A percentile compares a stretch with the other conserved stretches of the same genome.
phyloP scores from a whole-genome alignment of 306 rosid genomes.

The Comarum palustre region DNA sequence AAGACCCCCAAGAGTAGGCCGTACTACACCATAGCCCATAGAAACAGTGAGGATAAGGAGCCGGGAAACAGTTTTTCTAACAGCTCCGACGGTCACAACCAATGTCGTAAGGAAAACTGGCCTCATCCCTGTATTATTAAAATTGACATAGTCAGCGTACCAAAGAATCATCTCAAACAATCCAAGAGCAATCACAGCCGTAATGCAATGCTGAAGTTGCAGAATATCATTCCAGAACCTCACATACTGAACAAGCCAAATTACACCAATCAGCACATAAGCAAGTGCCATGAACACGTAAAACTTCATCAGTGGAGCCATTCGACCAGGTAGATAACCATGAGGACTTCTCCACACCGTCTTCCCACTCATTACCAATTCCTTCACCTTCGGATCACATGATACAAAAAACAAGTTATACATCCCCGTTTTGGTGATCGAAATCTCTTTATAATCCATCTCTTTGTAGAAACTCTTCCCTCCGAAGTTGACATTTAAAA shows the following conservation, averaged over 20 bases:
- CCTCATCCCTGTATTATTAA: constrained; percentile 70
- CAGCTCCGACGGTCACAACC: constrained; percentile 86
- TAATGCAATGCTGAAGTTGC: constrained; percentile 91
- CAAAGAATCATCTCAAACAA: constrained; percentile 93
- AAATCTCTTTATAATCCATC: constrained; percentile 41
- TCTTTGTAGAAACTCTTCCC: constrained; percentile 34
- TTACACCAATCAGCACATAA: constrained; percentile 53
- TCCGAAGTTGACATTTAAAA: constrained; percentile 50
- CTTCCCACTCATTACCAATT: constrained; percentile 72
- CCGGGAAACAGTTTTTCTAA: constrained; percentile 71
- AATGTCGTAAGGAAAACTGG: constrained; percentile 74
- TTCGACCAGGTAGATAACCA: constrained; percentile 91
- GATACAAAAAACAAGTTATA: constrained; percentile 86
- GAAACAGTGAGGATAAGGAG: constrained; percentile 81
- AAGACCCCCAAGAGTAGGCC: constrained; percentile 97
- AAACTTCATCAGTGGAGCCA: constrained; percentile 82
- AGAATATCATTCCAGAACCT: constrained; percentile 88
- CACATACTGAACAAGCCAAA: constrained; percentile 84
- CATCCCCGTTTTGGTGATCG: constrained; percentile 80
- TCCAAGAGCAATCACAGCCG: constrained; percentile 76
- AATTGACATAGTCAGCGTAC: constrained; percentile 80
- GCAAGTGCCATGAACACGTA: constrained; percentile 71
- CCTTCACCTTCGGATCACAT: constrained; percentile 90
- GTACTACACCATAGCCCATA: constrained; percentile 97
- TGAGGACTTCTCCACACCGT: constrained; percentile 86